Conservation (phyloP, 1,284 basidiomycete genomes). For the Schizopora paradoxa region DNA sequence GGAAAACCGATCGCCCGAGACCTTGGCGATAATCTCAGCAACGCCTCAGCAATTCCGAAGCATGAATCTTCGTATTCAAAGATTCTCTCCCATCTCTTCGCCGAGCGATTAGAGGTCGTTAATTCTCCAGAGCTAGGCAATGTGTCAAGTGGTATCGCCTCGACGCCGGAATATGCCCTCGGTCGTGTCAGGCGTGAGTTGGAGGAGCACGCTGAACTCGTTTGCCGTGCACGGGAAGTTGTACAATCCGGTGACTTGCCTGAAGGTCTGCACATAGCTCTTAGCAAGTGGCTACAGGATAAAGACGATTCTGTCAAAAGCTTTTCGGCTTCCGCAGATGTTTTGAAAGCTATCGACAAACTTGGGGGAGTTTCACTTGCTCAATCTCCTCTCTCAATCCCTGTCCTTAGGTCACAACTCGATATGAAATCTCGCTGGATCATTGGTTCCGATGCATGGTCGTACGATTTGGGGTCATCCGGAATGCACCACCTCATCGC, state of each 20-base stretch:
- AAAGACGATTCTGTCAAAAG: conserved; percentile 60
- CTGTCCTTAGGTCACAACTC: conserved; percentile 59
- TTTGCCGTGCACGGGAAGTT: no score
- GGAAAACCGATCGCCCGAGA: no score
- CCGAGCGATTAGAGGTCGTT: conserved; percentile 76
- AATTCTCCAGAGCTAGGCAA: conserved; percentile 74
- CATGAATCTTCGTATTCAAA: conserved; percentile 92
- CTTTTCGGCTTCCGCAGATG: no score
- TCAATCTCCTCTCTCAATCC: conserved; percentile 48
- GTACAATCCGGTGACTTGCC: conserved; percentile 53
- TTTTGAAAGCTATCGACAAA: no score
- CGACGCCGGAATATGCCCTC: conserved; percentile 90
- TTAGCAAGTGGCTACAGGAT: conserved; percentile 73
- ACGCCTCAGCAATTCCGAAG: conserved; percentile 50
- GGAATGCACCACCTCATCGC: conserved; percentile 94
- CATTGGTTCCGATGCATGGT: conserved; percentile 96
- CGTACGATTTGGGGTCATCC: conserved; percentile 94
- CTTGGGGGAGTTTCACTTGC: conserved; percentile 39
- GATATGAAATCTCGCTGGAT: conserved; percentile 83
- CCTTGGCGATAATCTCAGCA: background rate
- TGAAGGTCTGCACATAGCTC: conserved; percentile 68
- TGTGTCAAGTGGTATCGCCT: conserved; percentile 63
- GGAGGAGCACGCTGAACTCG: conserved; percentile 62
- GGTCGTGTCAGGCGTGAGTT: conserved; percentile 85
- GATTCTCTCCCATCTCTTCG: conserved; percentile 81